A percentile compares a stretch with the other conserved stretches of the same genome.
Evolutionary conservation across 1,139 yeast species (phyloP).

Genomic region (Casaregolazyma lundiana): DNA sequence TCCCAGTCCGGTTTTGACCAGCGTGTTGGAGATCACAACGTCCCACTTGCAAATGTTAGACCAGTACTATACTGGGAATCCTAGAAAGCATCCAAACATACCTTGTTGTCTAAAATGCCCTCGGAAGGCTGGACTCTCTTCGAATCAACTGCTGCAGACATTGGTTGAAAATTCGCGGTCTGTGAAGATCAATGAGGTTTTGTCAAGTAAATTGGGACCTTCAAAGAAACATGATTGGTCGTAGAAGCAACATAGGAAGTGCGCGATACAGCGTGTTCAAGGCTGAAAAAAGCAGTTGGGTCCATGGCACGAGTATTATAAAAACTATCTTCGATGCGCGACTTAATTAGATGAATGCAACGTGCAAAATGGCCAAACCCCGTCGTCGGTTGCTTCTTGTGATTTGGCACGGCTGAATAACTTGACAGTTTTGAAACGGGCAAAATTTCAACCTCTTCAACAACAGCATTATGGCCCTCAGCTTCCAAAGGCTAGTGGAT

Average conservation of each 20-base stretch:
- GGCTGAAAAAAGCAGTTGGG: not conserved
- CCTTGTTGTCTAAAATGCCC: conserved; percentile 71
- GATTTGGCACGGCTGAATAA: not conserved
- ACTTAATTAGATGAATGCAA: no score
- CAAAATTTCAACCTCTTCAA: not conserved
- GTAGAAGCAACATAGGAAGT: not conserved
- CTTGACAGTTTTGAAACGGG: not conserved
- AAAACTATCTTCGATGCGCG: no score
- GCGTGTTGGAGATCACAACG: conserved; percentile 86
- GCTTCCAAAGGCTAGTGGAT: not conserved
- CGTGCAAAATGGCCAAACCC: no score
- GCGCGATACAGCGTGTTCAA: no score
- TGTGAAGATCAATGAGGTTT: not conserved
- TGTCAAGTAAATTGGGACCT: not conserved
- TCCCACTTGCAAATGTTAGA: conserved; percentile 57
- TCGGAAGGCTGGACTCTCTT: conserved; percentile 46
- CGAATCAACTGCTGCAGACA: conserved; percentile 8
- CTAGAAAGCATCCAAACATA: conserved; percentile 25
- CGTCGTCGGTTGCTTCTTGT: no score
- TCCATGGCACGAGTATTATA: not conserved
- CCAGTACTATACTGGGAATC: not conserved
- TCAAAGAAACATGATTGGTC: conserved; percentile 1
- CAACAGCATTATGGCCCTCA: not conserved
- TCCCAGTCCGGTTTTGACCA: conserved; percentile 96
- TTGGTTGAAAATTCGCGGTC: not conserved